These are phyloP conservation scores for Suhomyces sp. DNA, from an alignment of 805 yeast species.

Conservation along the genomic window DNA sequence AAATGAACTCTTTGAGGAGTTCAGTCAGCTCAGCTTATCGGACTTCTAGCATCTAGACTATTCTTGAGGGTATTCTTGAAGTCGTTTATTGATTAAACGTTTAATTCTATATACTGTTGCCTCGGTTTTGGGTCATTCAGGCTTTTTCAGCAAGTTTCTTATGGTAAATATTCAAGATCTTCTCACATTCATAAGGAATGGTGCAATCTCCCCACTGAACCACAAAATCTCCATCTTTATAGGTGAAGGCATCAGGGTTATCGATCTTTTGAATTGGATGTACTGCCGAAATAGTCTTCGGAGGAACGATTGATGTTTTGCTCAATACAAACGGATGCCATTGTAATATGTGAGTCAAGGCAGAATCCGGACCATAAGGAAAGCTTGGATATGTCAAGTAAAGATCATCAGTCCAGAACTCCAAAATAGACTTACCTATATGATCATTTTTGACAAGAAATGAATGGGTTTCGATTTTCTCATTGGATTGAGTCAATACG, in stretches of 20 bases:
- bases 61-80: neutral
- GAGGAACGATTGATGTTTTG: slow-evolving; percentile 68
- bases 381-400: slow-evolving; percentile 66
- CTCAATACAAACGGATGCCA: slow-evolving; percentile 89
- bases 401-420: slow-evolving; percentile 73
- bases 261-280: slow-evolving; percentile 13
- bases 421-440: slow-evolving; percentile 67
- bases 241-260: slow-evolving; percentile 28
- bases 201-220: slow-evolving; percentile 61
- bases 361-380: slow-evolving; percentile 57
- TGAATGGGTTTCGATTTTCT: slow-evolving; percentile 63
- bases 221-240: slow-evolving; percentile 64
- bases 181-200: slow-evolving; percentile 49
- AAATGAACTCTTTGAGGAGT: neutral
- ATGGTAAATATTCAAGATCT: slow-evolving; percentile 29
- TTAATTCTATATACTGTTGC: neutral
- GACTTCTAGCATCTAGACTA: neutral
- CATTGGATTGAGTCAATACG: slow-evolving; percentile 66
- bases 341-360: slow-evolving; percentile 81
- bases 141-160: neutral
- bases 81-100: neutral
- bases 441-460: slow-evolving; percentile 69
- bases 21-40: neutral
- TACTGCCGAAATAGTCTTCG: slow-evolving; percentile 35
- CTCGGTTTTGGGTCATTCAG: neutral